Percentiles rank a stretch among this genome's conserved stretches.
Evolutionary conservation across 2,329 filamentous ascomycete genomes (phyloP).

Genomic region (Nemania sp.): DNA sequence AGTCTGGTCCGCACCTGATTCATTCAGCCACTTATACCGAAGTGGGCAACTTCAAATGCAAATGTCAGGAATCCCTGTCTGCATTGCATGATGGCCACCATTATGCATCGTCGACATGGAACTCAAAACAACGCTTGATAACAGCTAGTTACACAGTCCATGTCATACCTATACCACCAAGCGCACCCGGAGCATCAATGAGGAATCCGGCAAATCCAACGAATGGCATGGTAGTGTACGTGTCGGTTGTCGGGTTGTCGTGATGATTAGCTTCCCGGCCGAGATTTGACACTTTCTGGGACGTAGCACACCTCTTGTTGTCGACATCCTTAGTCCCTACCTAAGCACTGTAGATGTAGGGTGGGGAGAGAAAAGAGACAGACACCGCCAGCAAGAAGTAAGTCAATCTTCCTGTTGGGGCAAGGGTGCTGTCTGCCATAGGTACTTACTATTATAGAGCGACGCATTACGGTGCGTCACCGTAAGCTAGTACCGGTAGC

Average conservation of each 20-base stretch:
- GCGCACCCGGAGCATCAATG: not conserved
- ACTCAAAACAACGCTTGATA: not conserved
- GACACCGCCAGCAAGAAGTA: not conserved
- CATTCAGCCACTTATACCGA: not conserved
- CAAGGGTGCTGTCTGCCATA: not conserved
- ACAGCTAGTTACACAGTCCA: not conserved
- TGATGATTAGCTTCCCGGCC: not conserved
- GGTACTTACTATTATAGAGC: not conserved
- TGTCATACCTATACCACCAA: not conserved
- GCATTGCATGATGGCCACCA: slow-evolving; percentile 6
- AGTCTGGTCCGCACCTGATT: not conserved
- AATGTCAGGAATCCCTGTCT: not conserved
- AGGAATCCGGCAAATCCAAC: not conserved
- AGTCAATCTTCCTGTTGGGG: not conserved
- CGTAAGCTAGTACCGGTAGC: not conserved
- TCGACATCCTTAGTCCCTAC: not conserved
- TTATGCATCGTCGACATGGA: not conserved
- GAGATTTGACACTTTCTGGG: not conserved
- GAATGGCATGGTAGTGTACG: not conserved
- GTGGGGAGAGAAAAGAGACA: not conserved
- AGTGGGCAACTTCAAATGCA: not conserved
- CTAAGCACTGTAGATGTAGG: not conserved
- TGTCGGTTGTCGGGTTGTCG: no score
- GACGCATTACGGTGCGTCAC: not conserved
- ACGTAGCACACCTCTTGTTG: not conserved